Conservation (phyloP, 2,329 filamentous ascomycete genomes). For the Penicillium sp. region DNA sequence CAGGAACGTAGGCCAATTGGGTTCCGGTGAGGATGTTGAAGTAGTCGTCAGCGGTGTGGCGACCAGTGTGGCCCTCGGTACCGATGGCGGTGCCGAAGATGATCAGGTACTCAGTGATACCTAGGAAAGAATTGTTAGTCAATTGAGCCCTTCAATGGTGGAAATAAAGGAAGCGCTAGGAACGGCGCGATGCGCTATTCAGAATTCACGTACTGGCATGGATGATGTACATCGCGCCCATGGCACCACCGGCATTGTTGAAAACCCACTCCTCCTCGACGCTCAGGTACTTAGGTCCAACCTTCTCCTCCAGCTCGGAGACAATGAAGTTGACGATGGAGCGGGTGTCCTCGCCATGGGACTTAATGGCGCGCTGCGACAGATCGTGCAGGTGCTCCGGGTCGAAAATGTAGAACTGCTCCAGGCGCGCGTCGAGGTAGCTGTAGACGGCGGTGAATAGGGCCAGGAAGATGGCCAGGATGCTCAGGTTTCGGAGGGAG, state of each 20-base stretch:
- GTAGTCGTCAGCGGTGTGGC: constrained; percentile 91
- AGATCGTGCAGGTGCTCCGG: constrained; percentile 68
- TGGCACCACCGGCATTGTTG: constrained; percentile 87
- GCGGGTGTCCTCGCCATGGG: constrained; percentile 74
- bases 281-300: constrained; percentile 58
- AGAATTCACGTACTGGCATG: constrained; percentile 67
- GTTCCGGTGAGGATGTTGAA: constrained; percentile 74
- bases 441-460: constrained; percentile 38
- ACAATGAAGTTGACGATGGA: constrained; percentile 70
- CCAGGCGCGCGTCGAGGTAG: constrained; percentile 39
- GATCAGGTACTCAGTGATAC: constrained; percentile 84
- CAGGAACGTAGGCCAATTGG: constrained; percentile 41
- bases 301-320: constrained; percentile 60
- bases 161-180: background rate
- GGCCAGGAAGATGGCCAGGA: constrained; percentile 37
- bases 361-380: constrained; percentile 62
- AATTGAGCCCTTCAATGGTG: background rate
- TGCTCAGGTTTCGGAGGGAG: constrained; percentile 30
- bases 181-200: background rate
- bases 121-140: constrained; percentile 16
- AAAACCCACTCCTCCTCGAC: constrained; percentile 81
- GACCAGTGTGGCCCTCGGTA: constrained; percentile 84
- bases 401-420: constrained; percentile 72
- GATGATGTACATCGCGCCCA: constrained; percentile 89
- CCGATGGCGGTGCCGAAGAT: constrained; percentile 70